These are phyloP conservation scores for Pistacia vera DNA, from an alignment of 345 rosid species.

Conservation along the genomic window DNA sequence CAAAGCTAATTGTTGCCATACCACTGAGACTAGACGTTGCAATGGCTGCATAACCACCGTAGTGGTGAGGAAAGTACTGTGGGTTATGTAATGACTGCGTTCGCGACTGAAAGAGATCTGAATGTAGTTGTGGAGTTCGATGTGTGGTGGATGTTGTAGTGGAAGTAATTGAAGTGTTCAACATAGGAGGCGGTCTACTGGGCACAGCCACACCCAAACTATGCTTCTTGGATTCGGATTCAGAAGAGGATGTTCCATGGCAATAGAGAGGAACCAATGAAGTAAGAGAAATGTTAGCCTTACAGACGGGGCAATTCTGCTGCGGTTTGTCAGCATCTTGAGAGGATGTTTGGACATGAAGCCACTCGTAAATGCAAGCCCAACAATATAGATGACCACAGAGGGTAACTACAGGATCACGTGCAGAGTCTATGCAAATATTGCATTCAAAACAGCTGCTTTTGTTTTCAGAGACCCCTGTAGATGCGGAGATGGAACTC, in stretches of 20 bases:
- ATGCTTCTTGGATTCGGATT: constrained; percentile 29
- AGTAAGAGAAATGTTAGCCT: constrained; percentile 56
- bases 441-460: constrained; percentile 69
- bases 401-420: constrained; percentile 78
- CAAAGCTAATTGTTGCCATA: constrained; percentile 41
- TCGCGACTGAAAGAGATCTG: constrained; percentile 24
- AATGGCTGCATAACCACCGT: constrained; percentile 37
- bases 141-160: constrained; percentile 19
- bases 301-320: constrained; percentile 84
- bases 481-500: constrained; percentile 25
- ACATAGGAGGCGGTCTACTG: constrained; percentile 53
- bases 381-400: constrained; percentile 92
- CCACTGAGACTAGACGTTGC: constrained; percentile 46
- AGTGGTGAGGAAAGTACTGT: constrained; percentile 31
- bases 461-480: constrained; percentile 29
- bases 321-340: constrained; percentile 39
- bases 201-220: constrained; percentile 48
- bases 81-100: constrained; percentile 28
- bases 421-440: constrained; percentile 71
- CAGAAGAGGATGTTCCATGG: constrained; percentile 56
- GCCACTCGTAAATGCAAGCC: constrained; percentile 81
- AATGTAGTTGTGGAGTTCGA: constrained; percentile 28
- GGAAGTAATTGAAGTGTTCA: constrained; percentile 18
- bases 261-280: constrained; percentile 93
- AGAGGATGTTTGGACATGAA: constrained; percentile 45